Evolutionary conservation across 2,329 filamentous ascomycete genomes (phyloP).

Genomic region (Amphichorda felina): DNA sequence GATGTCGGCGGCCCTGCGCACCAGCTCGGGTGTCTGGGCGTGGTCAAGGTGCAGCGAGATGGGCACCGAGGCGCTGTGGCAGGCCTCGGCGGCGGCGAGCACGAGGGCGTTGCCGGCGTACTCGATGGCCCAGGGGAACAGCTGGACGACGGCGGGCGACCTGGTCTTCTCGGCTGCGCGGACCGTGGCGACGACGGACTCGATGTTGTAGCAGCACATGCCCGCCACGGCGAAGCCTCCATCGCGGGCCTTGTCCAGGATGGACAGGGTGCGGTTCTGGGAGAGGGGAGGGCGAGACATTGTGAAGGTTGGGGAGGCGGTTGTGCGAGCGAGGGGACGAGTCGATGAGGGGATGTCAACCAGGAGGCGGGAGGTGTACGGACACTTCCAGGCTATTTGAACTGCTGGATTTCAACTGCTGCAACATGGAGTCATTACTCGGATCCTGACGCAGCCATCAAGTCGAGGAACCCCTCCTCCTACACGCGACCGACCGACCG

Average conservation of each 20-base stretch:
- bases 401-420: no score
- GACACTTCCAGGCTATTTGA: no score
- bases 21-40: constrained; percentile 46
- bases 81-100: constrained; percentile 40
- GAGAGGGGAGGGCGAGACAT: not conserved
- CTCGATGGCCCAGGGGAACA: constrained; percentile 60
- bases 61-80: constrained; percentile 40
- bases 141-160: constrained; percentile 54
- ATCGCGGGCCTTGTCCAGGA: constrained; percentile 5
- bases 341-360: no score
- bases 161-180: constrained; percentile 55
- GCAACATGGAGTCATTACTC: no score
- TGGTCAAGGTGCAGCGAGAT: constrained; percentile 55
- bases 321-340: no score
- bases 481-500: no score
- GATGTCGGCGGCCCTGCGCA: constrained; percentile 39
- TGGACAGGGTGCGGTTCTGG: constrained; percentile 3
- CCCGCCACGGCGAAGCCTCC: constrained; percentile 5
- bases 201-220: constrained; percentile 22
- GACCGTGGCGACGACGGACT: constrained; percentile 55
- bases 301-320: no score
- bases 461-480: no score
- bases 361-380: no score
- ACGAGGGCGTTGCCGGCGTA: constrained; percentile 47
- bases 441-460: no score